A percentile compares a stretch with the other conserved stretches of the same genome.
Conservation (phyloP, 1,284 basidiomycete genomes). For the Trichosporon inkin region DNA sequence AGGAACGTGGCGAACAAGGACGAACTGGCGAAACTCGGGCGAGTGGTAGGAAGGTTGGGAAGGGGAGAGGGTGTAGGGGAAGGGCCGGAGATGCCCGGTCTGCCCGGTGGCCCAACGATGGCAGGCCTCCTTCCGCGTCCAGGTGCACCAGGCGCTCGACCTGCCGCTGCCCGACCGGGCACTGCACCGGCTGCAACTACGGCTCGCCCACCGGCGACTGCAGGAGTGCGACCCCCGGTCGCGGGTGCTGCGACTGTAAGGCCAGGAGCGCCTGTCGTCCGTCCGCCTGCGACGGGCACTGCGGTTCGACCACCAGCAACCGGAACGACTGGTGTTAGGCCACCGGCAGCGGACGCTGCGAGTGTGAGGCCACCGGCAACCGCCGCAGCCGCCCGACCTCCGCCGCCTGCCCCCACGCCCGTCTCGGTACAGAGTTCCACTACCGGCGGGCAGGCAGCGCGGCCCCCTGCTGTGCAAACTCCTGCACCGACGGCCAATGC, state of each 20-base stretch:
- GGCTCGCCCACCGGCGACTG: neutral
- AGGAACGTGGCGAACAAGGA: constrained; percentile 41
- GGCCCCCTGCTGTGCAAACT: neutral
- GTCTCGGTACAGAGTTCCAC: neutral
- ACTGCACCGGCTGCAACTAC: neutral
- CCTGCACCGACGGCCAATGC: neutral
- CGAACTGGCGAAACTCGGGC: constrained; percentile 42
- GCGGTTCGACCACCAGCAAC: neutral
- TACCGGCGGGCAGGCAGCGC: neutral
- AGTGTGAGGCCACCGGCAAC: constrained; percentile 2
- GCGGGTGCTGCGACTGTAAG: neutral
- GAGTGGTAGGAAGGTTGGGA: constrained; percentile 38
- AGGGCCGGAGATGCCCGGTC: constrained; percentile 20
- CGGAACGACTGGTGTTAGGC: neutral
- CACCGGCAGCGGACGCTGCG: neutral
- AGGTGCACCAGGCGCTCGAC: constrained; percentile 3
- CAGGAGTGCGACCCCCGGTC: constrained; percentile 1
- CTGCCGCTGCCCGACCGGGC: neutral
- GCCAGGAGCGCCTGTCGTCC: neutral
- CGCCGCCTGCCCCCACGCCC: neutral
- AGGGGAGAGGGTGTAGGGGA: constrained; percentile 32
- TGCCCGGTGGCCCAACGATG: constrained; percentile 14
- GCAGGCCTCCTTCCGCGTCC: constrained; percentile 6
- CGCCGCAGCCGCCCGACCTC: neutral
- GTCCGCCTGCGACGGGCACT: neutral